These are phyloP conservation scores for Trametes sanguinea DNA, from an alignment of 768 basidiomycete species.

Conservation along the genomic window DNA sequence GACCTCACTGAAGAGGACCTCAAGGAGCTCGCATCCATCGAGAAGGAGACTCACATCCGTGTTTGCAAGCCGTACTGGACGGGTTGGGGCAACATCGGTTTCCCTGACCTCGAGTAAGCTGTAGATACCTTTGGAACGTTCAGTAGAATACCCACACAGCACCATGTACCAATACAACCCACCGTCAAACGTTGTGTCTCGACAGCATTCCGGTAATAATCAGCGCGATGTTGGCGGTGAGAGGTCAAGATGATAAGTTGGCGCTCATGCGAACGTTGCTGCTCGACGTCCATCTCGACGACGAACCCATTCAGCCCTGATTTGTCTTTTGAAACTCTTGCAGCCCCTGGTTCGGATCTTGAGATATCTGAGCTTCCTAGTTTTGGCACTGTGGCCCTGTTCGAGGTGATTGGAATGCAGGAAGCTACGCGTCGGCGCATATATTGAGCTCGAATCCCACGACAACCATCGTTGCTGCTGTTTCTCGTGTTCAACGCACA, in stretches of 20 bases:
- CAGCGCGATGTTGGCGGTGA: background rate
- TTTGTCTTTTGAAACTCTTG: no score
- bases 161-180: constrained; percentile 1
- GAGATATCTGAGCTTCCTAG: background rate
- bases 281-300: background rate
- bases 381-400: background rate
- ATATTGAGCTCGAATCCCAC: background rate
- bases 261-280: background rate
- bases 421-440: background rate
- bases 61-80: constrained; percentile 67
- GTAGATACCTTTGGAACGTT: background rate
- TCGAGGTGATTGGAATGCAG: background rate
- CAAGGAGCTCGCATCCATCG: constrained; percentile 54
- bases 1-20: constrained; percentile 66
- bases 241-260: background rate
- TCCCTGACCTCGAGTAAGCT: constrained; percentile 38
- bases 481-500: background rate
- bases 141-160: constrained; percentile 3
- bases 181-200: background rate
- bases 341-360: no score
- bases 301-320: no score
- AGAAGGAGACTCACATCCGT: constrained; percentile 64
- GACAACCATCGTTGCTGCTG: background rate
- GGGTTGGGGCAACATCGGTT: constrained; percentile 62
- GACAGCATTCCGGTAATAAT: no score